Percentiles rank a stretch among this genome's conserved stretches.
phyloP scores from a whole-genome alignment of 2,329 filamentous ascomycete genomes.

The Pseudocercospora macadamiae region DNA sequence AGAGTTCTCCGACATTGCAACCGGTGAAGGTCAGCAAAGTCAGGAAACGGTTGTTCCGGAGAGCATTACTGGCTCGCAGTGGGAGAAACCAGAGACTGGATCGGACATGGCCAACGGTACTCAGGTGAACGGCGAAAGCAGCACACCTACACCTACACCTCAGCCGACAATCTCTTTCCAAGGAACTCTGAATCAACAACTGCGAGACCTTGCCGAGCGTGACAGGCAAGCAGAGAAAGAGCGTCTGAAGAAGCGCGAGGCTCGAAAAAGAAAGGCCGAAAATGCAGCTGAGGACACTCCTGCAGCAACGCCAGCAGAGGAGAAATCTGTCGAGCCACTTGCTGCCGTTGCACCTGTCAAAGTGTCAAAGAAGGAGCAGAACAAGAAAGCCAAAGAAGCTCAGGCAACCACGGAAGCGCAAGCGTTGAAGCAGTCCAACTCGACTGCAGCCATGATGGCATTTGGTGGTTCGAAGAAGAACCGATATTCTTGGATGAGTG shows the following conservation, averaged over 20 bases:
- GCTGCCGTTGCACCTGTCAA: constrained; percentile 57
- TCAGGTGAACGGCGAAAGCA: constrained; percentile 21
- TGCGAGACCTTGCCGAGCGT: constrained; percentile 65
- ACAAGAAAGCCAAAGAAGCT: constrained; percentile 71
- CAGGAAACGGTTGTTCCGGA: constrained; percentile 43
- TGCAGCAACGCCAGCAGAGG: constrained; percentile 34
- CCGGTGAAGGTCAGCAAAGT: constrained; percentile 47
- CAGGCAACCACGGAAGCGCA: constrained; percentile 47
- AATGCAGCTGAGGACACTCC: constrained; percentile 24
- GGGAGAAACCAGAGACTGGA: constrained; percentile 30
- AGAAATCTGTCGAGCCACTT: constrained; percentile 42
- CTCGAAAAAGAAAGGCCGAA: constrained; percentile 40
- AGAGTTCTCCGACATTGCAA: constrained; percentile 75
- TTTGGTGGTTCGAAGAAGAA: constrained; percentile 65
- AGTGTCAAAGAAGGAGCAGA: constrained; percentile 85
- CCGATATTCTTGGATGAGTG: constrained; percentile 76
- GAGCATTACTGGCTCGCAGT: constrained; percentile 38
- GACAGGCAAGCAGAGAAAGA: constrained; percentile 75
- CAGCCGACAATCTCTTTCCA: constrained; percentile 48
- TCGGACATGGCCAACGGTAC: constrained; percentile 24
- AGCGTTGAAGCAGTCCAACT: constrained; percentile 75
- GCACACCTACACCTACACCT: constrained; percentile 40
- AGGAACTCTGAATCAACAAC: constrained; percentile 50
- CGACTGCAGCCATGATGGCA: constrained; percentile 76
- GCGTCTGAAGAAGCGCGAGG: constrained; percentile 50